phyloP scores from a whole-genome alignment of 768 basidiomycete species.

The Galerina sulciceps region DNA sequence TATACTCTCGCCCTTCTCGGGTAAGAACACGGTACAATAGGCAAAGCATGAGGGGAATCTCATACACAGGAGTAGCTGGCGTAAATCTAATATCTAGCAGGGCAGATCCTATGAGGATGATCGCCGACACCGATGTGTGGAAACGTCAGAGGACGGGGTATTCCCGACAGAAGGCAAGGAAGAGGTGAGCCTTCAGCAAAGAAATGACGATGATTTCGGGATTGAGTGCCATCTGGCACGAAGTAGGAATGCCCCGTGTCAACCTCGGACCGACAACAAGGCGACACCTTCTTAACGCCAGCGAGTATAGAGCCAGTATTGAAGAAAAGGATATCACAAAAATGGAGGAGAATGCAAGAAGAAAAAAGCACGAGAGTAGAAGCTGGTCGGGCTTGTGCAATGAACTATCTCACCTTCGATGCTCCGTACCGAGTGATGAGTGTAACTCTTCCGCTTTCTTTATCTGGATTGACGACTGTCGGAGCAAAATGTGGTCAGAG shows the following conservation, averaged over 20 bases:
- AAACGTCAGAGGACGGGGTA: background rate
- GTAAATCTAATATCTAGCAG: too few relatives aligned
- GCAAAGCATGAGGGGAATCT: too few relatives aligned
- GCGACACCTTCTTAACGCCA: background rate
- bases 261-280: background rate
- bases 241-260: background rate
- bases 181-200: background rate
- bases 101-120: background rate
- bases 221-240: background rate
- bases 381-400: background rate
- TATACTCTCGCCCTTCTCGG: too few relatives aligned
- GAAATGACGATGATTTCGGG: slow-evolving; percentile 14
- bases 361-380: background rate
- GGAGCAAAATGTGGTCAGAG: slow-evolving; percentile 8
- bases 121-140: background rate
- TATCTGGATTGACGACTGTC: slow-evolving; percentile 85
- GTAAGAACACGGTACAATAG: too few relatives aligned
- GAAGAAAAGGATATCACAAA: too few relatives aligned
- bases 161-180: background rate
- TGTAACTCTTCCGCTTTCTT: slow-evolving; percentile 82
- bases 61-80: too few relatives aligned
- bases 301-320: background rate
- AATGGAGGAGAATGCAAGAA: background rate
- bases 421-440: slow-evolving; percentile 96
- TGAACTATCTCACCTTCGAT: slow-evolving; percentile 57